These are phyloP conservation scores for Rhynchosporium agropyri DNA, from an alignment of 2,329 filamentous ascomycete genomes.

Conservation along the genomic window DNA sequence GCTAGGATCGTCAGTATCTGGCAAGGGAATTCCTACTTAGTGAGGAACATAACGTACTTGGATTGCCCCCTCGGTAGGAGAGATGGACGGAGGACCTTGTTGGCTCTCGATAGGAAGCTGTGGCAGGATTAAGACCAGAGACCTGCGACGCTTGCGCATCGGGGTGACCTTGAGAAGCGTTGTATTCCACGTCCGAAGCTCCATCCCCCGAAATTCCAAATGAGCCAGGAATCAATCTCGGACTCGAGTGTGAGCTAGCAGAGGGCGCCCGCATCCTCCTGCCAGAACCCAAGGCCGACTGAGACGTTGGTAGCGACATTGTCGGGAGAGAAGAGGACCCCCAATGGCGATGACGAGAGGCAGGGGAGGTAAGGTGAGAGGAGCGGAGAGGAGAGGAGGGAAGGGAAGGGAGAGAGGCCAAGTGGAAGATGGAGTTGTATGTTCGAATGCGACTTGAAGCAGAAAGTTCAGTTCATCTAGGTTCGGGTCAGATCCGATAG, in stretches of 20 bases:
- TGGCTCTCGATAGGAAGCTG: constrained; percentile 58
- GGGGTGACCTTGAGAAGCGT: constrained; percentile 32
- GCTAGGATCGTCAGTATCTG: constrained; percentile 43
- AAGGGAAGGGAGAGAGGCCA: background rate
- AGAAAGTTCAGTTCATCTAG: background rate
- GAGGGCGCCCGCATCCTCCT: constrained; percentile 33
- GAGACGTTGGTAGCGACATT: constrained; percentile 37
- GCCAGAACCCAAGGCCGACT: constrained; percentile 24
- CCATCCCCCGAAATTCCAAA: constrained; percentile 28
- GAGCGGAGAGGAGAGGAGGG: background rate
- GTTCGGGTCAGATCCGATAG: background rate
- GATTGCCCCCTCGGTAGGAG: constrained; percentile 60
- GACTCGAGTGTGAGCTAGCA: constrained; percentile 36
- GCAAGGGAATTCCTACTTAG: background rate
- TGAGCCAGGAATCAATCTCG: constrained; percentile 36
- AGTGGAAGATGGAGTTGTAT: background rate
- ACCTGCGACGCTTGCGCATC: constrained; percentile 23
- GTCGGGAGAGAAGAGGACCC: background rate
- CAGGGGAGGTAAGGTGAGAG: background rate
- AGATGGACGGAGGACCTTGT: constrained; percentile 73
- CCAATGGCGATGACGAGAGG: constrained; percentile 15
- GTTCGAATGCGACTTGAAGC: background rate
- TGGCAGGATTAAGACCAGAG: constrained; percentile 24
- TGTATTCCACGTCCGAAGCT: constrained; percentile 31
- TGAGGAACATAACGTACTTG: constrained; percentile 50